Evolutionary conservation across 129 eudicot genomes (phyloP), one percentile per base, ranked within the genome.

Genomic region (Centrapalus pauciflorus): DNA sequence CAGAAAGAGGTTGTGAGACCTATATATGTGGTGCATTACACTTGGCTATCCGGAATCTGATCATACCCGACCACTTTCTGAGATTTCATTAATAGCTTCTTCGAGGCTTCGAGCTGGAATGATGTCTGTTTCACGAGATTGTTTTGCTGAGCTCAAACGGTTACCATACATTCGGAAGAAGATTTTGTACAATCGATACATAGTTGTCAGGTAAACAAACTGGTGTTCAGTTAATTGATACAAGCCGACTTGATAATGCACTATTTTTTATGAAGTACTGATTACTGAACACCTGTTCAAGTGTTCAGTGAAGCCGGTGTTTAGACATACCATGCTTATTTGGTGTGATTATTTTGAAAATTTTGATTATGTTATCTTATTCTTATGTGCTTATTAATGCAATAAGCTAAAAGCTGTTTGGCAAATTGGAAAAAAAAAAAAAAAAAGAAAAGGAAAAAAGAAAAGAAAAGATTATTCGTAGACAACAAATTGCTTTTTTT

Each of bases 111-210:
- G n/a, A n/a, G n/a, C n/a, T n/a, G n/a, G n/a, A n/a, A n/a, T n/a
- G n/a, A n/a, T n/a, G n/a, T n/a, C n/a, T n/a, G n/a, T n/a, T n/a
- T n/a, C n/a, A n/a, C 21, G 11, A 33, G 17, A 21, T 54, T 54
- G 8, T 33, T 10, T 23, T 8, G 24, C 13, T 9, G 17, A 4
- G 34, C 33, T 54, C 7, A 10, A 20, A 59, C 8, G 45, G 65
- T 35, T 8, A 1, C 24, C 24, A 21, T 32, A 20, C 2, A 38
- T 21, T 26, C 29, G 11, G 50, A 61, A 40, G 45, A 61, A 51
- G 71, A 61, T 48, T 61, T 61, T 49, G 63, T 71, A 61, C 70
- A 49, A 33, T 71, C 50, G 21, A 24, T 72, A 50, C 21, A 63
- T 72, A 63, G 77, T 50, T 6, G 25, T 61, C 41, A 16, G 70